Evolutionary conservation across 1,284 basidiomycete genomes (phyloP), one percentile per base, ranked within the genome.

Genomic region (Rhizopogon parksii): DNA sequence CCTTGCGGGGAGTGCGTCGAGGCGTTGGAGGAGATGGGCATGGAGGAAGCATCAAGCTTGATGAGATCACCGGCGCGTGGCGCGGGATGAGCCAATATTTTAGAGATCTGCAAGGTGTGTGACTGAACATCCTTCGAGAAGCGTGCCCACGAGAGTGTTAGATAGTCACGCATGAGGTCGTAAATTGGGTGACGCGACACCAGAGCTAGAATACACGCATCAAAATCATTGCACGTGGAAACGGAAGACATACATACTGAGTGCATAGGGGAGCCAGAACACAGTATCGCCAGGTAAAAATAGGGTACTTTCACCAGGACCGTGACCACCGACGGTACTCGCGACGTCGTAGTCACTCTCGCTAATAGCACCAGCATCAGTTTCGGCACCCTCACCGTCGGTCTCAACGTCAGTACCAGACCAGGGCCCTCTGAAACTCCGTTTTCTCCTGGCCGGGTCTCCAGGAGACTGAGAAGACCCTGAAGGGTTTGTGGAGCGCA

Each of bases 141-240:
- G 46, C 90, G 83, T 11, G 92, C 90, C 91, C 91, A 95, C 19
- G 89, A 89, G 49, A 94, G 80, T 19, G 91, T 92, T 38, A 95
- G 79, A 64, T 92, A 95, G 71, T 95, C 92, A 49, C 89, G 81
- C 87, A 95, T 91, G 50, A 93, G 76, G 64, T 95, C 91, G 70
- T 94, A 95, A 58, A 95, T 90, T 0, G 92, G 92, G 68, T 89
- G 88, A 25, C 90, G 83, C 37, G 92, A 95, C 19, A 95, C 90
- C 55, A 91, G 78, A 15, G 89, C 87, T 91, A 55, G 37, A 32
- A 49, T 54, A 56, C 6, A 19, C 14, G 14, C 8, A 19, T 45
- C 14, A 45, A 34, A 34, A 45, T 9, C 12, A 37, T 45, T 45
- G 19, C 42, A 21, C 30, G 3, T 45, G 30, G 12, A 21, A 24